Percentiles rank a stretch among this genome's conserved stretches.
phyloP scores from a whole-genome alignment of 2,329 filamentous ascomycete species.

The Aspergillus fischeri region DNA sequence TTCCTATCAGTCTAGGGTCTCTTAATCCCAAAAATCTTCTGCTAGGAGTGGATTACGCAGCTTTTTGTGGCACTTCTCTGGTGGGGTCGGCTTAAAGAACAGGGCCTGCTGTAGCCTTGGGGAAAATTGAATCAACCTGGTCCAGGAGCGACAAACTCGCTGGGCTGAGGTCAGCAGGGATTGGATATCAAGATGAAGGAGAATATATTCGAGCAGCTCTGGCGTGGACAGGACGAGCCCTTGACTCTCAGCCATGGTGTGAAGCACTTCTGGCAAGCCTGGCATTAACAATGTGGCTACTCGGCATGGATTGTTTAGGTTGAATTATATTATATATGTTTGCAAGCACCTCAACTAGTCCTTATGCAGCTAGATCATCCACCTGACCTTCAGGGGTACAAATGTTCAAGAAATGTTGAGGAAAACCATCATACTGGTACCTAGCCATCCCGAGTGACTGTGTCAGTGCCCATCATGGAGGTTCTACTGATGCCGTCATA shows the following conservation, averaged over 20 bases:
- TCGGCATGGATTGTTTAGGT: too few relatives aligned
- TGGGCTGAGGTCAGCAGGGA: conserved; percentile 1
- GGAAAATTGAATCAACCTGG: not conserved
- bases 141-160: conserved; percentile 3
- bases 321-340: too few relatives aligned
- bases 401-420: not conserved
- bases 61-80: not conserved
- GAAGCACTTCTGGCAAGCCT: not conserved
- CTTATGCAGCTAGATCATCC: too few relatives aligned
- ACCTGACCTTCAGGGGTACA: not conserved
- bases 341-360: too few relatives aligned
- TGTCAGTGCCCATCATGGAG: too few relatives aligned
- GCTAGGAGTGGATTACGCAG: not conserved
- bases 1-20: too few relatives aligned
- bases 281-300: not conserved
- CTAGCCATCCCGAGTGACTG: too few relatives aligned
- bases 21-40: not conserved
- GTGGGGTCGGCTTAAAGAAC: conserved; percentile 11
- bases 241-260: not conserved
- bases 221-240: not conserved
- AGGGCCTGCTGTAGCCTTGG: not conserved
- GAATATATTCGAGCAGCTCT: conserved; percentile 5
- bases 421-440: too few relatives aligned
- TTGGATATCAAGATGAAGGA: not conserved
- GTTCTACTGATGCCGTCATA: too few relatives aligned